Conservation (phyloP, 2,329 filamentous ascomycete genomes). For the Botrytis aclada region DNA sequence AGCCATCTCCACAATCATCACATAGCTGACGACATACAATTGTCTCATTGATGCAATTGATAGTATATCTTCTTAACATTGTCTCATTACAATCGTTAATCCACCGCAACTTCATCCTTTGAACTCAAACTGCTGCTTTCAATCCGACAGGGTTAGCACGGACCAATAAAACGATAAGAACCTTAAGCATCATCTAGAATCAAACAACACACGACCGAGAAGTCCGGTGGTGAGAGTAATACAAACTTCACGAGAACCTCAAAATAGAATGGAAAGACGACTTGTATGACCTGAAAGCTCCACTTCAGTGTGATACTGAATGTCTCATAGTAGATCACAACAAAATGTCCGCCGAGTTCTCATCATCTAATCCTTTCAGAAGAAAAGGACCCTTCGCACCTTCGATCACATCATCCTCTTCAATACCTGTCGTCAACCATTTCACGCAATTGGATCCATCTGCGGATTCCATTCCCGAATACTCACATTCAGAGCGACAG, state of each 20-base stretch:
- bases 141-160: background rate
- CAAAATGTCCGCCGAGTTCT: slow-evolving; percentile 34
- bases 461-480: slow-evolving; percentile 21
- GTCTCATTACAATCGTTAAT: background rate
- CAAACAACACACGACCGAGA: slow-evolving; percentile 18
- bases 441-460: slow-evolving; percentile 13
- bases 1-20: background rate
- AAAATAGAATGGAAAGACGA: slow-evolving; percentile 11
- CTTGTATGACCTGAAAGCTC: slow-evolving; percentile 15
- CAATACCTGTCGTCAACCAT: slow-evolving; percentile 23
- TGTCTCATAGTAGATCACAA: slow-evolving; percentile 16
- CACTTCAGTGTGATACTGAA: slow-evolving; percentile 21
- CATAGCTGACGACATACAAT: background rate
- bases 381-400: slow-evolving; percentile 29
- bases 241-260: slow-evolving; percentile 8
- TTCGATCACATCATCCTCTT: slow-evolving; percentile 22
- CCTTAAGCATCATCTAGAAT: background rate
- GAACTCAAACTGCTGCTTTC: background rate
- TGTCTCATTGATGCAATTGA: background rate
- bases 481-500: slow-evolving; percentile 14
- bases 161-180: slow-evolving; percentile 4
- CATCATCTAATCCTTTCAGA: slow-evolving; percentile 39
- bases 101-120: background rate
- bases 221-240: slow-evolving; percentile 15
- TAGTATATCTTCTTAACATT: background rate